A percentile compares a stretch with the other conserved stretches of the same genome.
Conservation (phyloP, 2,329 filamentous ascomycete genomes). For the Botrytis hyacinthi region DNA sequence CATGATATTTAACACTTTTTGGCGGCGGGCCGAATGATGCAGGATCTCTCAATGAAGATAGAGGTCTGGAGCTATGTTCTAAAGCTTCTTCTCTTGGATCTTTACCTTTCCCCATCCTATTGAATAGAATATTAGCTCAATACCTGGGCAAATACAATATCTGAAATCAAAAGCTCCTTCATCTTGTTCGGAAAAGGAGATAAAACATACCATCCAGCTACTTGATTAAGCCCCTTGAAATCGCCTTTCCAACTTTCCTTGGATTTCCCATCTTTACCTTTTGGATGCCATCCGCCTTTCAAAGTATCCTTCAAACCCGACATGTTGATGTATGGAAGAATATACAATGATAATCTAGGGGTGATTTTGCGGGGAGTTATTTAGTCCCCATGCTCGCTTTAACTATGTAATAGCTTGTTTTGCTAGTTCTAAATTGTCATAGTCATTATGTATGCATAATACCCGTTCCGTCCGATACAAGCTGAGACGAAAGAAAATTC, state of each 20-base stretch:
- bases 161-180: background rate
- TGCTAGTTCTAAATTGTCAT: slow-evolving; percentile 8
- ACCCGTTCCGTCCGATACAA: background rate
- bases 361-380: slow-evolving; percentile 12
- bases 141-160: background rate
- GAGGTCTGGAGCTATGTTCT: slow-evolving; percentile 45
- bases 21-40: slow-evolving; percentile 65
- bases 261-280: slow-evolving; percentile 48
- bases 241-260: slow-evolving; percentile 52
- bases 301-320: slow-evolving; percentile 45
- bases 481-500: background rate
- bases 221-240: slow-evolving; percentile 40
- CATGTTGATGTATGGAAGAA: slow-evolving; percentile 6
- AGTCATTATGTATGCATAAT: background rate
- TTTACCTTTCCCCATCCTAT: slow-evolving; percentile 39
- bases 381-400: background rate
- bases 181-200: background rate
- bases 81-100: slow-evolving; percentile 27
- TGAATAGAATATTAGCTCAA: background rate
- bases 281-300: slow-evolving; percentile 55
- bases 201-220: slow-evolving; percentile 36
- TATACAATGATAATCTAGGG: background rate
- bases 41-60: slow-evolving; percentile 62
- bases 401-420: slow-evolving; percentile 6
- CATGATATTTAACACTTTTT: slow-evolving; percentile 46